Evolutionary conservation across 208 protist genomes (phyloP).

Genomic region (Crithidia bombi): DNA sequence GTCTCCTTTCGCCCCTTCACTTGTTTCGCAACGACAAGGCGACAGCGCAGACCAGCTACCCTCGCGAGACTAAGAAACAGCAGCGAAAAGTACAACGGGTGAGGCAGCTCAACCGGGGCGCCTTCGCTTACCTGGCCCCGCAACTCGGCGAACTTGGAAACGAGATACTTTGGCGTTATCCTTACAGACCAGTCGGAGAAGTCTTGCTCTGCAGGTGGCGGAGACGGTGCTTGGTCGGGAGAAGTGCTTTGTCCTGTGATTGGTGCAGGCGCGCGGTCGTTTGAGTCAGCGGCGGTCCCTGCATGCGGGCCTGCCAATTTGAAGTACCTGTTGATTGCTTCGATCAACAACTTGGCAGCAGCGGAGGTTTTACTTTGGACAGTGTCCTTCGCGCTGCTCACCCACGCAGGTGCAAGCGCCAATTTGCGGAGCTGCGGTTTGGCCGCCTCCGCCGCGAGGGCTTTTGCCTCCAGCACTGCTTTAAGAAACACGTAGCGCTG

Average conservation of each 20-base stretch:
- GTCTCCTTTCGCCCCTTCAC: constrained; percentile 21
- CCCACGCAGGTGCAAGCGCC: constrained; percentile 64
- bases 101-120: constrained; percentile 31
- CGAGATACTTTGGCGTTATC: constrained; percentile 29
- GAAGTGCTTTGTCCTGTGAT: neutral
- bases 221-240: neutral
- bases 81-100: constrained; percentile 58
- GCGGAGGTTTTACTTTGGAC: constrained; percentile 57
- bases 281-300: neutral
- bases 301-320: constrained; percentile 9
- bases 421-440: constrained; percentile 33
- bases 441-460: constrained; percentile 15
- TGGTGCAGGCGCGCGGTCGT: neutral
- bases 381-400: constrained; percentile 49
- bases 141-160: constrained; percentile 14
- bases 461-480: constrained; percentile 30
- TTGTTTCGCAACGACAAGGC: constrained; percentile 50
- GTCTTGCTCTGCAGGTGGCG: constrained; percentile 17
- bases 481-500: constrained; percentile 25
- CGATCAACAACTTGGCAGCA: constrained; percentile 45
- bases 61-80: constrained; percentile 61
- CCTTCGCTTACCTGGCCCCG: constrained; percentile 11
- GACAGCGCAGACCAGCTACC: constrained; percentile 46
- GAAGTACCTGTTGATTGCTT: constrained; percentile 46
- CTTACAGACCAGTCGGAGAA: constrained; percentile 43